Conservation (phyloP, 192 early-diverging fungal species). For the Dissophora ornata region DNA sequence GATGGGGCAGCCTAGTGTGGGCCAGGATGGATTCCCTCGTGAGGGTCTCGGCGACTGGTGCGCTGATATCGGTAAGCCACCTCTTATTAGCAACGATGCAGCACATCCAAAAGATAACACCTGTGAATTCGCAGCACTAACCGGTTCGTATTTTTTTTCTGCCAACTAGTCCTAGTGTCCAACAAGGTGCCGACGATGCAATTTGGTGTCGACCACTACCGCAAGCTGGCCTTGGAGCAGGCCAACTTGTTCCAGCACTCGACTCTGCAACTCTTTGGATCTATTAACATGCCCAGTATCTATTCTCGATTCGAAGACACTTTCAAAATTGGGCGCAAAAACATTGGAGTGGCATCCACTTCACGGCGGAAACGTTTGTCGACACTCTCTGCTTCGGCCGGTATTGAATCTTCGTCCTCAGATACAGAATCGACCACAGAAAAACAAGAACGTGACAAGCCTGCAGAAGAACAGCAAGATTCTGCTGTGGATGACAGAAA, state of each 20-base stretch:
- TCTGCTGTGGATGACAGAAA: slow-evolving; percentile 6
- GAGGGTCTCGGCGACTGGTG: slow-evolving; percentile 50
- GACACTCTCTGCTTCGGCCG: background rate
- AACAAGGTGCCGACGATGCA: slow-evolving; percentile 49
- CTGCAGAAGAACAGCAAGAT: background rate
- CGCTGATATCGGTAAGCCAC: slow-evolving; percentile 41
- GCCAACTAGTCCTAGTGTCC: slow-evolving; percentile 25
- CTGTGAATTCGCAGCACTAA: too few relatives aligned
- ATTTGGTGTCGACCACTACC: slow-evolving; percentile 32
- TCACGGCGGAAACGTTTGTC: background rate
- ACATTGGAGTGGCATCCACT: background rate
- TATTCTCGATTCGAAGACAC: slow-evolving; percentile 30
- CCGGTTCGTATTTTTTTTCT: background rate
- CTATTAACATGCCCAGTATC: slow-evolving; percentile 35
- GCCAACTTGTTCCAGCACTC: slow-evolving; percentile 48
- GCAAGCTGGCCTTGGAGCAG: slow-evolving; percentile 44
- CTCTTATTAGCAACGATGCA: too few relatives aligned
- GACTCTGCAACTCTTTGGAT: slow-evolving; percentile 44
- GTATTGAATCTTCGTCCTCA: background rate
- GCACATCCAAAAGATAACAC: too few relatives aligned
- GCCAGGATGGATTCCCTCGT: background rate
- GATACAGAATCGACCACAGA: background rate
- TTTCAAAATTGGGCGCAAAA: slow-evolving; percentile 1
- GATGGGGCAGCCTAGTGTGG: background rate
- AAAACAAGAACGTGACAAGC: background rate